Base-by-base conservation (phyloP, 768 basidiomycete genomes). In the Thelephora aurantiotincta region DNA sequence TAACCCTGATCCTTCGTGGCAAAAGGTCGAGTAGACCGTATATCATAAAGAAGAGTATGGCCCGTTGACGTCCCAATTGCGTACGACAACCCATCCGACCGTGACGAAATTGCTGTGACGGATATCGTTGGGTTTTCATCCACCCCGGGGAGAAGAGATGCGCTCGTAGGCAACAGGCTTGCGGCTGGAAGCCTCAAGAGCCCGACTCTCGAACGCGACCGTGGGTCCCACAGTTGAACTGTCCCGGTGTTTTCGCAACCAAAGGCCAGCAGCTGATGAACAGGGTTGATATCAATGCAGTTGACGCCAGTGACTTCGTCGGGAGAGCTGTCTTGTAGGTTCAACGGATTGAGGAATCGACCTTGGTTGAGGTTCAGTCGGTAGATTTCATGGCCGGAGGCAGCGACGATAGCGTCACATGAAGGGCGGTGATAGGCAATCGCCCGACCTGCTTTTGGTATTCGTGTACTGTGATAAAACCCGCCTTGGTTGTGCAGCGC, bases 1-100 rank as follows among this genome's bases (percentile, higher is more conserved):
- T 98, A 98, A 0, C 96, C 96, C 64, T 98, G 96, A 59, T 99
- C 96, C 59, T 99, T 98, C 51, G 80, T 59, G 1, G 89, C 91
- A 55, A 85, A 92, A 19, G 89, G 82, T 35, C 72, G 73, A 4
- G 81, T 74, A 7, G 86, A 80, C 41, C 96, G 83, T 55, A 99
- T 77, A 60, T 99, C 96, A 61, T 98, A 99, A 12, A 99, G 69
- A 3, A 98, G 65, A 0, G 90, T 91, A 59, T 98, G 92, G 0
- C 96, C 96, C 0, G 91, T 89, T 7, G 88, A 91, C 1, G 94
- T 97, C 12, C 94, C 96, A 33, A 98, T 71, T 0, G 94, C 96
- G 53, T 98, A 82, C 14, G 89, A 89, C 16, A 99, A 71, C 0
- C 96, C 96, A 58, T 99, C 96, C 5, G 72, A 65, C 37, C 90